Evolutionary conservation across 352 stramenopile species (phyloP), one percentile per base, ranked within the genome.

Genomic region (Paralagenidium karlingii): DNA sequence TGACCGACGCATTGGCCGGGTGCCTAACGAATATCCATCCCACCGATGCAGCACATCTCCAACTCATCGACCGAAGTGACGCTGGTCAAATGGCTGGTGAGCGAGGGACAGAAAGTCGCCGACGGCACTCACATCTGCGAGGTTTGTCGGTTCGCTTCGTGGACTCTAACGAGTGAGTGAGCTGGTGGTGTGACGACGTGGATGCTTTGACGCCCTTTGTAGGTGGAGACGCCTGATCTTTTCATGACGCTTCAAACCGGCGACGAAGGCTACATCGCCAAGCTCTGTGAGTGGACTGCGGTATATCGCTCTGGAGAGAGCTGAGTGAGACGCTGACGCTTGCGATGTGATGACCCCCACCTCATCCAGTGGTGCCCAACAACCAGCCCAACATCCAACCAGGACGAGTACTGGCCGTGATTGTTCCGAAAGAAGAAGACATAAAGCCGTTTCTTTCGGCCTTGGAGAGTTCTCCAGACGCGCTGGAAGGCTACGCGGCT

Each of bases 191-290:
- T 8, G 11, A 8, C 21, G 21, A 9, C 8, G 31, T 21, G 16
- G 22, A 38, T 38, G 20, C 20, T 12, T 18, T 10, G 11, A 16
- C 8, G 28, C 15, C 28, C 11, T 11, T 12, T 30, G 34, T 43
- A 83, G 75, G 86, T 92, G 41, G 78, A 92, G 43, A 92, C 78
- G 24, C 78, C 78, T 5, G 78, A 92, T 45, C 53, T 92, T 33
- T 66, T 62, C 31, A 85, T 92, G 32, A 63, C 74, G 50, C 54
- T 92, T 21, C 75, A 92, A 43, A 57, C 69, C 24, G 78, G 77
- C 15, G 78, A 92, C 47, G 70, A 82, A 38, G 78, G 78, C 28
- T 85, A 73, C 45, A 55, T 92, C 24, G 78, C 78, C 16, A 75
- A 68, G 38, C 68, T 88, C 45, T 38, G 74, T 87, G 58, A 53